A percentile compares a stretch with the other conserved stretches of the same genome.
These are phyloP conservation scores for Clonostachys rosea DNA, from an alignment of 2,329 filamentous ascomycete species.

Conservation along the genomic window DNA sequence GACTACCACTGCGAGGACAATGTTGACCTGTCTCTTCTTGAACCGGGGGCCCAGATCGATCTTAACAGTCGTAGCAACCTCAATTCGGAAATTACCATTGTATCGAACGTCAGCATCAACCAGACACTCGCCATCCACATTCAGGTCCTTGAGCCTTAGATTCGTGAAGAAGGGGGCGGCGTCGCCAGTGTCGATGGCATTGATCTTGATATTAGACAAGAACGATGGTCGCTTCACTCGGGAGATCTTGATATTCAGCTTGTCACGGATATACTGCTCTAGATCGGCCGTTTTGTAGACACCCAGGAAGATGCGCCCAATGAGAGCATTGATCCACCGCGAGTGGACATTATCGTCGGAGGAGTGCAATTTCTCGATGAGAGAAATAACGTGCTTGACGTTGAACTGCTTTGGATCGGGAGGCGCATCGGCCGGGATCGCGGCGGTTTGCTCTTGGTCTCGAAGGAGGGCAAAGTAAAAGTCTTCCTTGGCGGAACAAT, in stretches of 20 bases:
- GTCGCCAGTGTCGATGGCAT: constrained; percentile 80
- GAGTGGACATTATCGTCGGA: constrained; percentile 88
- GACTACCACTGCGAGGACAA: constrained; percentile 80
- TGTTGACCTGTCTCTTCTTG: constrained; percentile 83
- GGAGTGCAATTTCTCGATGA: constrained; percentile 87
- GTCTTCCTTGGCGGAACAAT: constrained; percentile 94
- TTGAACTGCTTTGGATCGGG: constrained; percentile 75
- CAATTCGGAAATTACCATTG: constrained; percentile 81
- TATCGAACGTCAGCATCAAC: constrained; percentile 87
- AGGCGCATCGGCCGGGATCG: constrained; percentile 43
- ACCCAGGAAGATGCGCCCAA: constrained; percentile 84
- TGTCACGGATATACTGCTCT: constrained; percentile 73
- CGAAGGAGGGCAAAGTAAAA: constrained; percentile 92
- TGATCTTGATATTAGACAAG: constrained; percentile 78
- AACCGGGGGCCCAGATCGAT: constrained; percentile 87
- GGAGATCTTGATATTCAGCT: constrained; percentile 94
- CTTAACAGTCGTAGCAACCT: constrained; percentile 87
- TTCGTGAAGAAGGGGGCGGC: constrained; percentile 87
- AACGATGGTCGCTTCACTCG: constrained; percentile 90
- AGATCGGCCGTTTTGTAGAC: constrained; percentile 81
- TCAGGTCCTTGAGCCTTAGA: constrained; percentile 81
- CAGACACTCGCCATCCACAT: constrained; percentile 83
- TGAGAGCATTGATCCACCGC: constrained; percentile 87
- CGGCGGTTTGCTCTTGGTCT: constrained; percentile 70
- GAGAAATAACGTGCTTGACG: constrained; percentile 77